These are phyloP conservation scores for Cyclocybe cylindracea DNA, from an alignment of 768 basidiomycete genomes.

Conservation along the genomic window DNA sequence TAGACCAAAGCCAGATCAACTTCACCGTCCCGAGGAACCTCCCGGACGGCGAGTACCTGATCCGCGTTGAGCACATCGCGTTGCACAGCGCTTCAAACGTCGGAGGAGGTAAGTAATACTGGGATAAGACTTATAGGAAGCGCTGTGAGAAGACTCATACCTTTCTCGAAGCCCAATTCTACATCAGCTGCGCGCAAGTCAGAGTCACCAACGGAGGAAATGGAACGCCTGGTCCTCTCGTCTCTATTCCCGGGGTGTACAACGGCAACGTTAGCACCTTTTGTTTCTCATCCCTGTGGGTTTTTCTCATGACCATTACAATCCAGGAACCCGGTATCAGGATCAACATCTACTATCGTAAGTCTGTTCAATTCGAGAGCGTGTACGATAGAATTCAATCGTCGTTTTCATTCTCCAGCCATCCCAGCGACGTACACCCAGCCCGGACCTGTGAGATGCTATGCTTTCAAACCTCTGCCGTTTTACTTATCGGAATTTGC, in stretches of 20 bases:
- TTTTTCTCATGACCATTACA: neutral
- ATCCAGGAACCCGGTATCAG: constrained; percentile 22
- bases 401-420: constrained; percentile 7
- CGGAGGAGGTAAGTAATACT: constrained; percentile 3
- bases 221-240: constrained; percentile 3
- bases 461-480: neutral
- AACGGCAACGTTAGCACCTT: neutral
- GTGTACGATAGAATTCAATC: neutral
- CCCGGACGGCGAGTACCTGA: constrained; percentile 14
- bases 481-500: neutral
- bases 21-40: constrained; percentile 8
- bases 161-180: constrained; percentile 10
- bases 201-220: constrained; percentile 15
- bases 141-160: neutral
- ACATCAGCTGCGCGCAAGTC: constrained; percentile 20
- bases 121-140: neutral
- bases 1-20: neutral
- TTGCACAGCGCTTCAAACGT: constrained; percentile 16
- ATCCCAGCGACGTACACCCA: constrained; percentile 21
- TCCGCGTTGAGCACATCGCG: constrained; percentile 21
- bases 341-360: constrained; percentile 25
- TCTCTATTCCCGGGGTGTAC: constrained; percentile 7
- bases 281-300: neutral
- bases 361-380: neutral
- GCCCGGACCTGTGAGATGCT: constrained; percentile 20